Evolutionary conservation across 345 rosid species (phyloP), one percentile per base, ranked within the genome.

Genomic region (thale cress (Arabidopsis thaliana)): DNA sequence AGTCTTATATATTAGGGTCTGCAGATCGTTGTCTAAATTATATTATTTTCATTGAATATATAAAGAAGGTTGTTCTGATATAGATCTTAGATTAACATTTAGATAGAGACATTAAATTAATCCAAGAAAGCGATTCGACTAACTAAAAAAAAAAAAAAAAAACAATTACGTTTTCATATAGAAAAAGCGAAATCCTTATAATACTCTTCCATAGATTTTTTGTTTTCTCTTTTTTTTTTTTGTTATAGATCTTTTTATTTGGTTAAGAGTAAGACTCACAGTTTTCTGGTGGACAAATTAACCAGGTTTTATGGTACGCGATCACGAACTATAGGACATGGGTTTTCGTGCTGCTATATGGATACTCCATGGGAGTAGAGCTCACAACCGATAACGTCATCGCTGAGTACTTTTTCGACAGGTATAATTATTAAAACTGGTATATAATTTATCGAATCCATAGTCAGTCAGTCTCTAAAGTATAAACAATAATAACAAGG

Each of bases 291-390:
- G 51, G 44, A 25, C 41, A 56, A 46, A 7, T 37, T 66, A 34
- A 46, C 71, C 88, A 93, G 97, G 86, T 93, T 44, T n/a, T 93
- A 4, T 88, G 91, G 96, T 82, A 89, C 72, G 93, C 97, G 11
- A 44, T 90, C 76, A 89, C 90, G 4, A 93, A 93, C 80, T 93
- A 90, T 38, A 84, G 98, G 78, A 93, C 98, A 7, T 93, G 96
- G 96, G 82, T 93, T 74, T 93, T 90, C 77, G 90, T 83, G 68
- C 89, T 93, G 14, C 88, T 93, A 37, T 91, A 91, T 61, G 98
- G 96, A 30, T 91, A 86, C 65, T 89, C 96, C 24, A 88, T 90
- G 97, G 97, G 98, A 9, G 95, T 93, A 23, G 98, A 93, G 63
- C 69, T 93, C 52, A 72, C 97, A 0, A 90, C 84, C 2, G 98